phyloP scores from a whole-genome alignment of 192 early-diverging fungal genomes.

The Coemansia sp. region DNA sequence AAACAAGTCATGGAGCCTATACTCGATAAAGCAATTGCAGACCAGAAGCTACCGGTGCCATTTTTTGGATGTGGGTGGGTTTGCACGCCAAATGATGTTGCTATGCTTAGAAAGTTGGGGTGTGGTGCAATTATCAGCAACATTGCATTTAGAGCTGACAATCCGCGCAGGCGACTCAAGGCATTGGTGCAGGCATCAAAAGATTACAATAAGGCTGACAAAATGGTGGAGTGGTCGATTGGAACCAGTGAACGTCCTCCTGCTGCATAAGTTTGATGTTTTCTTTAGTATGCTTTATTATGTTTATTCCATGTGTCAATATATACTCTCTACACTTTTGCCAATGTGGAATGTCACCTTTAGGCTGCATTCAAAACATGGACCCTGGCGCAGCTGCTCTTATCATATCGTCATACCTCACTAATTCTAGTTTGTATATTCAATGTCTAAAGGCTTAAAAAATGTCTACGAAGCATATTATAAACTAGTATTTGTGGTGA shows the following conservation, averaged over 20 bases:
- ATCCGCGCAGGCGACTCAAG: not conserved
- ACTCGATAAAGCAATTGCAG: not conserved
- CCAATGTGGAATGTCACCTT: too few species aligned
- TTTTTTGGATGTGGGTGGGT: not conserved
- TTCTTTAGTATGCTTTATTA: too few species aligned
- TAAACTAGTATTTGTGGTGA: not conserved
- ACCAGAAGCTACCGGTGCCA: not conserved
- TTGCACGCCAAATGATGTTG: not conserved
- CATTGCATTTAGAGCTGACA: not conserved
- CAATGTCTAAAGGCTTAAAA: not conserved
- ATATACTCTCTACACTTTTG: too few species aligned
- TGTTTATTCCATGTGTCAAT: too few species aligned
- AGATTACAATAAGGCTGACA: not conserved
- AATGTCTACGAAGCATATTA: not conserved
- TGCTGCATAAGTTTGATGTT: too few species aligned
- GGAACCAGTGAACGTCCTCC: not conserved
- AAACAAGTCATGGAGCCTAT: not conserved
- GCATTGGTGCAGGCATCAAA: not conserved
- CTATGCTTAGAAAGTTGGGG: not conserved
- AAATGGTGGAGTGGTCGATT: not conserved
- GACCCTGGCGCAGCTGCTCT: not conserved
- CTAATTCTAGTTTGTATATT: not conserved
- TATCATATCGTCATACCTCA: not conserved
- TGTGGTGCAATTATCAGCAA: conserved; percentile 1
- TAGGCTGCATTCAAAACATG: too few species aligned